Evolutionary conservation across 2,329 filamentous ascomycete species (phyloP), one percentile per base, ranked within the genome.

Genomic region (Emergomyces orientalis): DNA sequence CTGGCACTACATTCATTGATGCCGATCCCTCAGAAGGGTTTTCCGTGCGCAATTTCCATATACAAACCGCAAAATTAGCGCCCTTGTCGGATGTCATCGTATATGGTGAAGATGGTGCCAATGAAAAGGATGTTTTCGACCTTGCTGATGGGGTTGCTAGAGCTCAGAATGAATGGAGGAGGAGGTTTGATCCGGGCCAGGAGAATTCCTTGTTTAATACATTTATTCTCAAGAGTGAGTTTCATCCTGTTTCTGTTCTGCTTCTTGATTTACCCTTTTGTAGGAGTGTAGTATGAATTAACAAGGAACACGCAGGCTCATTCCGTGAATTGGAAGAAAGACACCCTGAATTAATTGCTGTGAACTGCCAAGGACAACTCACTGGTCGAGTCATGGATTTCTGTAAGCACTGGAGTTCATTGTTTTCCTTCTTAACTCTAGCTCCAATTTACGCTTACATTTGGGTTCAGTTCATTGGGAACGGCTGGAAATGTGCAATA

Each of bases 31-130:
- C 80, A 62, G 90, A 96, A 67, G 94, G 94, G 9, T 97, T 97
- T 72, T 96, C 91, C 4, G 92, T 97, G 52, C 86, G 94, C 55
- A 97, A 97, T 74, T 99, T 99, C 72, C 93, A 97, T 70, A 97
- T 97, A 47, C 94, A 99, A 75, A 84, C 90, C 0, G 89, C 89
- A 63, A 99, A 99, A 74, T 80, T 90, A 67, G 92, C 92, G 62
- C 85, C 89, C 67, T 84, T 94, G 9, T 97, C 92, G 0, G 94
- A 99, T 73, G 90, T 99, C 66, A 83, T 99, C 49, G 84, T 99
- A 0, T 99, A 99, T 72, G 91, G 91, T 14, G 88, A 93, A 62
- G 84, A 90, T 67, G 77, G 80, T 45, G 81, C 81, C 1, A 76
- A 83, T 32, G 82, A 84, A 55, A 81, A 84, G 61, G 86, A 87